Evolutionary conservation across 371 early-diverging fungal genomes (phyloP).

Genomic region (Rhizopus stolonifer): DNA sequence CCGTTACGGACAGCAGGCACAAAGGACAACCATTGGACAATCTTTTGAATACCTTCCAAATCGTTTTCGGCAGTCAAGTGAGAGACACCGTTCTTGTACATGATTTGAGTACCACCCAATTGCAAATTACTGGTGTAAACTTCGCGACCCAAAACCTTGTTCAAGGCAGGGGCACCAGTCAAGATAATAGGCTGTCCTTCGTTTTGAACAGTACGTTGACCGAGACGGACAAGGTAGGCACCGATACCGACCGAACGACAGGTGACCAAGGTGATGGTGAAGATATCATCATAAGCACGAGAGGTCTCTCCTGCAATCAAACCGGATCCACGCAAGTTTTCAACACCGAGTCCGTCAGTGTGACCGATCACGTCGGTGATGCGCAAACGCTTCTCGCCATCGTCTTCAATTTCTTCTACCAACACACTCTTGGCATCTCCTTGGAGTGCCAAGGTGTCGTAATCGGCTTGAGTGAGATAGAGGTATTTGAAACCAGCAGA

Average conservation of each 20-base stretch:
- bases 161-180: conserved; percentile 97
- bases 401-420: conserved; percentile 65
- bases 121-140: conserved; percentile 98
- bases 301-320: conserved; percentile 98
- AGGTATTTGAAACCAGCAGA: conserved; percentile 89
- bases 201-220: conserved; percentile 96
- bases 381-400: conserved; percentile 78
- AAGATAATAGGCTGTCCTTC: conserved; percentile 97
- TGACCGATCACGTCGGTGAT: conserved; percentile 91
- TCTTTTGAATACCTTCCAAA: conserved; percentile 89
- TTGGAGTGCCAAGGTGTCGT: conserved; percentile 59
- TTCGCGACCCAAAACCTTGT: conserved; percentile 97
- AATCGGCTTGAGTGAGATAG: conserved; percentile 81
- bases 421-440: conserved; percentile 64
- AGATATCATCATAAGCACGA: conserved; percentile 94
- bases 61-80: conserved; percentile 96
- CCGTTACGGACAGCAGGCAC: conserved; percentile 76
- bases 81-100: conserved; percentile 98
- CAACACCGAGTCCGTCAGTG: conserved; percentile 95
- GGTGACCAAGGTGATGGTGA: conserved; percentile 96
- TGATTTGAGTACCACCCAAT: conserved; percentile 98
- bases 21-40: conserved; percentile 93
- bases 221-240: conserved; percentile 98
- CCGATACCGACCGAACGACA: conserved; percentile 99
- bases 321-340: conserved; percentile 97